A percentile compares a stretch with the other conserved stretches of the same genome.
phyloP scores from a whole-genome alignment of 2,329 filamentous ascomycete species.

The Aureobasidium leucospermi region DNA sequence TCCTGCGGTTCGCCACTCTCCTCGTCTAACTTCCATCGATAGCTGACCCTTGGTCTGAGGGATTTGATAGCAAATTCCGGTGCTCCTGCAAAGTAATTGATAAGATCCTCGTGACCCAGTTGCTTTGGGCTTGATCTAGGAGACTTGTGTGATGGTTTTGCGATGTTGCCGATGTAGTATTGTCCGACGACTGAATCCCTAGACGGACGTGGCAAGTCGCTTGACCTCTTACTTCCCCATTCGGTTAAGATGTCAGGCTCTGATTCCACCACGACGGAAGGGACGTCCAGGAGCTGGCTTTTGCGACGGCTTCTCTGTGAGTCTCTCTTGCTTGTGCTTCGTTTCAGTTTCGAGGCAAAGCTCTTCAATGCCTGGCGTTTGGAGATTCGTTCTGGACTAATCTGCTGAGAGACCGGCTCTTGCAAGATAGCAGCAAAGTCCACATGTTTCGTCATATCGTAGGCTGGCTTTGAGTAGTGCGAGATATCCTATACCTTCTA shows the following conservation, averaged over 20 bases:
- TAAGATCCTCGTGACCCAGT: constrained; percentile 19
- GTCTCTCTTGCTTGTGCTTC: not conserved
- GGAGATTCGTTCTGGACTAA: not conserved
- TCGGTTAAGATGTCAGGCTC: not conserved
- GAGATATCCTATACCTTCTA: not conserved
- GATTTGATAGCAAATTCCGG: constrained; percentile 21
- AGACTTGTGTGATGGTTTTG: not conserved
- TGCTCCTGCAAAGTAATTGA: constrained; percentile 23
- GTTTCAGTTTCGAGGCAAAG: constrained; percentile 6
- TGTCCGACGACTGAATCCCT: constrained; percentile 3
- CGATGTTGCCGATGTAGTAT: not conserved
- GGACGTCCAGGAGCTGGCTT: not conserved
- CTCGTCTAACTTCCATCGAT: not conserved
- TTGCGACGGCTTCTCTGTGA: not conserved
- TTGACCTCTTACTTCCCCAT: not conserved
- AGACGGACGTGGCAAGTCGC: constrained; percentile 1
- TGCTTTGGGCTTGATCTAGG: constrained; percentile 1
- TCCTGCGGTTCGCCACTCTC: constrained; percentile 15
- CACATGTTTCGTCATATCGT: not conserved
- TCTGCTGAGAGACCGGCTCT: not conserved
- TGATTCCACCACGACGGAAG: not conserved
- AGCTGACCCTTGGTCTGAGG: not conserved
- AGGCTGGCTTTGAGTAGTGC: not conserved
- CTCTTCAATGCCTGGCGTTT: not conserved
- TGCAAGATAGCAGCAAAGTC: constrained; percentile 1